These are phyloP conservation scores for Epichloe typhina DNA, from an alignment of 2,329 filamentous ascomycete species.

Conservation along the genomic window DNA sequence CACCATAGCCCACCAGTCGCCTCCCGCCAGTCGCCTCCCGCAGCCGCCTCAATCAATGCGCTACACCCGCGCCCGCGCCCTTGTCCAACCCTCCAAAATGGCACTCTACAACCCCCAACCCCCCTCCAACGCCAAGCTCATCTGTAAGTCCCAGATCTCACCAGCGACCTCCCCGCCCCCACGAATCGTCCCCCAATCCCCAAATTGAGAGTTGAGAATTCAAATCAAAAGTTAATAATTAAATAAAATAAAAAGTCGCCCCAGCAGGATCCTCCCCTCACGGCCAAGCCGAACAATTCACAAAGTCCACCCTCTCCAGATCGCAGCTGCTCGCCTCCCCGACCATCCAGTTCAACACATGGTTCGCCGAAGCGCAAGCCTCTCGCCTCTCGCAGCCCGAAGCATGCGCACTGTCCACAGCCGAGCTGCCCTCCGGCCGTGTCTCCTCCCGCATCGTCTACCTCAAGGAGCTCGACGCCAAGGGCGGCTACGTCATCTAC, in stretches of 20 bases:
- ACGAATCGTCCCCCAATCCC: too few species aligned
- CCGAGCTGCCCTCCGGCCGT: slow-evolving; percentile 66
- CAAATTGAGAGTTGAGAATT: too few species aligned
- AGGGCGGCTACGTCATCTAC: slow-evolving; percentile 76
- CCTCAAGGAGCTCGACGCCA: slow-evolving; percentile 78
- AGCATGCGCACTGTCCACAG: slow-evolving; percentile 78
- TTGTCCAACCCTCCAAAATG: slow-evolving; percentile 24
- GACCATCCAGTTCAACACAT: slow-evolving; percentile 73
- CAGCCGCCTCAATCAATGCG: slow-evolving; percentile 10
- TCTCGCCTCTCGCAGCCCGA: slow-evolving; percentile 62
- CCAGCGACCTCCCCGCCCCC: too few species aligned
- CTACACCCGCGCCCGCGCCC: slow-evolving; percentile 5
- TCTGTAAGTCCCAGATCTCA: slow-evolving; percentile 26
- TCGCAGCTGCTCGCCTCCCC: slow-evolving; percentile 51
- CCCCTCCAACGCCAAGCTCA: slow-evolving; percentile 25
- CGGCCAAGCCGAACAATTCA: slow-evolving; percentile 65
- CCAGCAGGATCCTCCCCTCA: slow-evolving; percentile 45
- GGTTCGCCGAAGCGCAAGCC: slow-evolving; percentile 65
- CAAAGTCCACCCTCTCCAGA: slow-evolving; percentile 44
- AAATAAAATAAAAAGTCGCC: slow-evolving; percentile 33
- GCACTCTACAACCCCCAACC: slow-evolving; percentile 24
- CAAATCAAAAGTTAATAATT: too few species aligned
- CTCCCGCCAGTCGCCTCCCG: too few species aligned
- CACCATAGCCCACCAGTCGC: neutral
- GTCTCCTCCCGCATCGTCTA: slow-evolving; percentile 83